These are phyloP conservation scores for Plectosphaerella cucumerina DNA, from an alignment of 2,329 filamentous ascomycete genomes.

Conservation along the genomic window DNA sequence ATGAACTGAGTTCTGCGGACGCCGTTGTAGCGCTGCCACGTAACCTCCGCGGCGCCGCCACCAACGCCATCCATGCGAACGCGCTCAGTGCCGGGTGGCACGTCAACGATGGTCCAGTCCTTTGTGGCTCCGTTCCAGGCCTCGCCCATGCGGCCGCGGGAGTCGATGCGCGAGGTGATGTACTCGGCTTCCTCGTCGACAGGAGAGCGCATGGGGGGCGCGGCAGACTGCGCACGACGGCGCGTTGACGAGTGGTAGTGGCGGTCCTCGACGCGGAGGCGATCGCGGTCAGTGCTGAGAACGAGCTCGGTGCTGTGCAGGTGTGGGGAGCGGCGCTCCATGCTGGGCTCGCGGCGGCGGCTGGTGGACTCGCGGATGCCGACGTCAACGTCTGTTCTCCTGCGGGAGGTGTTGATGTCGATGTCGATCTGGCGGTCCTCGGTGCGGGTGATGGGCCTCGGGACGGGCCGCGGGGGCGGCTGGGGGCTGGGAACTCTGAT, in stretches of 20 bases:
- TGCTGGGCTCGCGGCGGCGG: slow-evolving; percentile 27
- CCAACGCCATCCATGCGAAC: slow-evolving; percentile 79
- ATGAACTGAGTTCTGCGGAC: slow-evolving; percentile 71
- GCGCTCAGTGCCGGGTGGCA: slow-evolving; percentile 76
- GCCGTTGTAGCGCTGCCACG: slow-evolving; percentile 76
- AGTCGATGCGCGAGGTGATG: slow-evolving; percentile 49
- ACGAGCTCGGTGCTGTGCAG: slow-evolving; percentile 62
- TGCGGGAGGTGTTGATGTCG: slow-evolving; percentile 52
- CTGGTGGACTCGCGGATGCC: slow-evolving; percentile 44
- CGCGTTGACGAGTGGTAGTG: slow-evolving; percentile 30
- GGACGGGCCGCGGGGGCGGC: slow-evolving; percentile 45
- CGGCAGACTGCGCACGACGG: slow-evolving; percentile 49
- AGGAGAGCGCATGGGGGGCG: slow-evolving; percentile 35
- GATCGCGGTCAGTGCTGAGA: slow-evolving; percentile 53
- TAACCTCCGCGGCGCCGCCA: slow-evolving; percentile 70
- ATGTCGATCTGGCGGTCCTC: slow-evolving; percentile 56
- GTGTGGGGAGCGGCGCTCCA: slow-evolving; percentile 34
- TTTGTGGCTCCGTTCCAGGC: slow-evolving; percentile 69
- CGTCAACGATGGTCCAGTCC: slow-evolving; percentile 78
- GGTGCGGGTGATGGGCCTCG: slow-evolving; percentile 35
- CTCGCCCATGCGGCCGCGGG: slow-evolving; percentile 66
- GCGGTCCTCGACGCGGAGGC: slow-evolving; percentile 39
- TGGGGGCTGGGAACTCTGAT: slow-evolving; percentile 42
- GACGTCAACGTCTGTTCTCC: slow-evolving; percentile 54
- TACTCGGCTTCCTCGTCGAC: slow-evolving; percentile 61